Evolutionary conservation across 129 eudicot species (phyloP), one percentile per base, ranked within the genome.

Genomic region (Escallonia rubra): DNA sequence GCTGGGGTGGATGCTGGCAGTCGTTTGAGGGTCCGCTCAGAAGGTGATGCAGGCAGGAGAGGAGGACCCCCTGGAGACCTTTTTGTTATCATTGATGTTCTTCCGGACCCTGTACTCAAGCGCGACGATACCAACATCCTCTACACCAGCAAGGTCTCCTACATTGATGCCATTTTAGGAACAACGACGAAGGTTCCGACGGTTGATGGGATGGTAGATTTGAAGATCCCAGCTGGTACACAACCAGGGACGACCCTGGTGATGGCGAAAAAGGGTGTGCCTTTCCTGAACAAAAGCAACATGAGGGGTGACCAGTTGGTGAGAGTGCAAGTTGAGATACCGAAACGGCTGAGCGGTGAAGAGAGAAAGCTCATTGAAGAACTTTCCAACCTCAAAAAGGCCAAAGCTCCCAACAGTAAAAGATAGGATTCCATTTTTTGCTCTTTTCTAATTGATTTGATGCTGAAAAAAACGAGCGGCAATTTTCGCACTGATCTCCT

Each of bases 251-350:
- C 95, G 1, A 94, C 97, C 2, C 66, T 94, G 50, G 96, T 94
- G 39, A 84, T 94, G 93, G 88, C 93, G 4, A 89, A 87, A 52
- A 89, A 82, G 10, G 99, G 99, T 39, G 99, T 94, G 38, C 97
- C 97, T 5, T 10, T 82, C 12, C 43, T 89, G 51, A 94, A 87
- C 69, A 87, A 72, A 68, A 73, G 61, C 23, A 89, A 85, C 60
- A 84, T 49, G 92, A 84, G 96, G 76, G 99, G 99, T 4, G 97
- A 94, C 68, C 99, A 94, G 79, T 58, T 94, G 80, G 99, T 94
- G 64, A 89, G 64, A 71, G 97, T 94, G 66, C 95, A 89, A 59
- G 92, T 94, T 0, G 99, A 86, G 78, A 89, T 94, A 59, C 99
- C 97, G 5, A 85, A 86, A 69, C 78, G 85, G 52, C 64, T 94